Evolutionary conservation across 225 moss, liverwort and hornwort genomes (phyloP).

Genomic region (Neckera pumila): DNA sequence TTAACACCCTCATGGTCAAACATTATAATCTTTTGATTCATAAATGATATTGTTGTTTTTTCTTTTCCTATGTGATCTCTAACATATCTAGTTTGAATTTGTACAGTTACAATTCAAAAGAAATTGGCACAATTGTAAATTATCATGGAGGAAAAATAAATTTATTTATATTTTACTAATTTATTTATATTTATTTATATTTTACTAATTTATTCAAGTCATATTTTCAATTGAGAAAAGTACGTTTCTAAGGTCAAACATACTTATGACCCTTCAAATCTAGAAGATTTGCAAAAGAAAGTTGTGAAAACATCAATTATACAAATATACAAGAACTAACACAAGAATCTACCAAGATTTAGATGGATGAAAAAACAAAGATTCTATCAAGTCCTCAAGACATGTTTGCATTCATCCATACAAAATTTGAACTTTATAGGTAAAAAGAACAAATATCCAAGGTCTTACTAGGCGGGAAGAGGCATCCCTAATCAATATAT

Average conservation of each 20-base stretch:
- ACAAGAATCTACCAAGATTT: neutral
- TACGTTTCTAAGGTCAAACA: neutral
- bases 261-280: neutral
- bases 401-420: neutral
- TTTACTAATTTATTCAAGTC: no score
- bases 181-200: no score
- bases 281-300: neutral
- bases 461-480: neutral
- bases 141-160: no score
- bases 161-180: no score
- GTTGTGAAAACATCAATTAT: neutral
- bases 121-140: no score
- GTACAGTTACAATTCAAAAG: no score
- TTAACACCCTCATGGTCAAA: no score
- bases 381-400: accelerated
- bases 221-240: neutral
- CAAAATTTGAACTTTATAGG: neutral
- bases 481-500: neutral
- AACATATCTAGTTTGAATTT: no score
- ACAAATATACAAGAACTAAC: neutral
- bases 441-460: neutral
- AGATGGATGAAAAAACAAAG: neutral
- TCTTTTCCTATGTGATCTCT: no score
- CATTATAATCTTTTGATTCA: no score
- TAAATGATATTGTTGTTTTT: no score